phyloP scores from a whole-genome alignment of 2,329 filamentous ascomycete genomes.

The Hymenoscyphus scutula region DNA sequence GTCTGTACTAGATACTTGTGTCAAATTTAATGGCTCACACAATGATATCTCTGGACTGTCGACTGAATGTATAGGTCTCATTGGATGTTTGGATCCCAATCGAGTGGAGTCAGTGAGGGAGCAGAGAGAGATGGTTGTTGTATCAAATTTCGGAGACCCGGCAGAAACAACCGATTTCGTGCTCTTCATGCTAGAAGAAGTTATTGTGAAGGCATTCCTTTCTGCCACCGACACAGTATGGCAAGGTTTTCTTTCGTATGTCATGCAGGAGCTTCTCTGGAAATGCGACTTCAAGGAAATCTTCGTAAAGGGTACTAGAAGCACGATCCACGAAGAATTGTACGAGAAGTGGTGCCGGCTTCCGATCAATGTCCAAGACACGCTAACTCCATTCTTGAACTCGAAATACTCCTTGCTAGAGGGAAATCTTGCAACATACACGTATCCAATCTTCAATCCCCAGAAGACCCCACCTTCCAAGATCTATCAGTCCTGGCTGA shows the following conservation, averaged over 20 bases:
- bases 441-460: conserved; percentile 69
- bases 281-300: conserved; percentile 69
- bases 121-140: conserved; percentile 78
- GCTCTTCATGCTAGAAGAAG: conserved; percentile 78
- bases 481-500: conserved; percentile 78
- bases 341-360: conserved; percentile 76
- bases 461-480: conserved; percentile 53
- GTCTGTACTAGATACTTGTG: conserved; percentile 78
- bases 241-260: conserved; percentile 89
- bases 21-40: conserved; percentile 71
- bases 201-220: conserved; percentile 86
- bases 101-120: conserved; percentile 77
- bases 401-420: conserved; percentile 77
- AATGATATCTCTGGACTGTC: conserved; percentile 69
- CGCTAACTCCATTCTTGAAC: conserved; percentile 81
- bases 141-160: conserved; percentile 78
- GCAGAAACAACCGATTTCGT: conserved; percentile 84
- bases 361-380: conserved; percentile 73
- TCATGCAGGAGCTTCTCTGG: conserved; percentile 87
- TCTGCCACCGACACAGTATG: conserved; percentile 83
- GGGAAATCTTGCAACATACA: conserved; percentile 50
- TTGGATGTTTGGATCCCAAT: conserved; percentile 91
- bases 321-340: conserved; percentile 37
- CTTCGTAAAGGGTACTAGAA: conserved; percentile 26
- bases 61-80: conserved; percentile 78